These are phyloP conservation scores for Ustilago xerochloae DNA, from an alignment of 1,284 basidiomycete genomes.

Conservation along the genomic window DNA sequence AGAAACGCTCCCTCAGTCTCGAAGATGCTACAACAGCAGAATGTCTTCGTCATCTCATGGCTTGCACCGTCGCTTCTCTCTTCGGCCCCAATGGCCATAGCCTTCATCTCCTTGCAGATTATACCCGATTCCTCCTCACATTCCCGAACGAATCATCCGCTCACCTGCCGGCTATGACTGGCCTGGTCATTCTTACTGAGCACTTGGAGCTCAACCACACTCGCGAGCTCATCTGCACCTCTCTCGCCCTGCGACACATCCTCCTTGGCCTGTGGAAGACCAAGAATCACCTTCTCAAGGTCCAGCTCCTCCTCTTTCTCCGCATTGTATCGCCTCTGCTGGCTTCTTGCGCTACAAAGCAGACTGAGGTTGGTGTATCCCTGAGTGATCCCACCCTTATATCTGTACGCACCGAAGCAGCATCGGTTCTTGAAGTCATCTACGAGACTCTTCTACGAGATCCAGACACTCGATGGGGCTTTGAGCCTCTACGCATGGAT, in stretches of 20 bases:
- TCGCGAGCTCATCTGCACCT: constrained; percentile 20
- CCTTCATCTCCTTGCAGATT: constrained; percentile 43
- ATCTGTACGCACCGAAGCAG: constrained; percentile 2
- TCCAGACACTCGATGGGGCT: constrained; percentile 32
- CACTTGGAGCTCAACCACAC: constrained; percentile 55
- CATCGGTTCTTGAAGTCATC: constrained; percentile 7
- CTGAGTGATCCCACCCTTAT: background rate
- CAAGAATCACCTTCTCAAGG: constrained; percentile 51
- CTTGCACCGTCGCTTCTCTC: constrained; percentile 41
- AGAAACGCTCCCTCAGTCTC: constrained; percentile 33
- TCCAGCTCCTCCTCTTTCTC: constrained; percentile 48
- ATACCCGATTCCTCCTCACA: constrained; percentile 39
- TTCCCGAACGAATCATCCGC: constrained; percentile 46
- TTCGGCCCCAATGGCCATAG: constrained; percentile 23
- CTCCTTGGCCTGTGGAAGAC: constrained; percentile 42
- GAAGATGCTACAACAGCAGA: constrained; percentile 49
- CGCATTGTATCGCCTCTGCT: constrained; percentile 36
- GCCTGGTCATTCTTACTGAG: constrained; percentile 42
- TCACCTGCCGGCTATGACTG: constrained; percentile 50
- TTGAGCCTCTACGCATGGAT: constrained; percentile 27
- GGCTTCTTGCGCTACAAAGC: constrained; percentile 11
- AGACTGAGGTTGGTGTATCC: constrained; percentile 12
- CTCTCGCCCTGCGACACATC: constrained; percentile 8
- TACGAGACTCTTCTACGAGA: constrained; percentile 25
- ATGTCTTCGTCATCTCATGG: constrained; percentile 46